Evolutionary conservation across 2,329 filamentous ascomycete species (phyloP).

Genomic region (Penicillium sp.): DNA sequence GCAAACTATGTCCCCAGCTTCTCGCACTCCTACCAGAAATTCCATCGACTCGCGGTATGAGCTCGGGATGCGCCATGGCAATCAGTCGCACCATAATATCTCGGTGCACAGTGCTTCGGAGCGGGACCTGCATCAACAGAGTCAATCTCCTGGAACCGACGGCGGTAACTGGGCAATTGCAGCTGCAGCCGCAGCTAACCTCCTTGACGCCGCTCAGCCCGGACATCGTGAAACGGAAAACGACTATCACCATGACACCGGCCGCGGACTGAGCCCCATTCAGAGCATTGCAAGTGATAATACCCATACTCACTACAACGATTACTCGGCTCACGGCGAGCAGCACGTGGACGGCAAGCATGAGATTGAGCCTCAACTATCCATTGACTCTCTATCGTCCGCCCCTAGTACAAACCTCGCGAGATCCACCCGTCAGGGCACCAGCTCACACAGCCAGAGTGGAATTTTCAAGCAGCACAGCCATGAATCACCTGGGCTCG

Average conservation of each 20-base stretch:
- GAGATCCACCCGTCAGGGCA: constrained; percentile 52
- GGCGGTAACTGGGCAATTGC: constrained; percentile 39
- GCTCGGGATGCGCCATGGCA: constrained; percentile 65
- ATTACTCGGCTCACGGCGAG: constrained; percentile 7
- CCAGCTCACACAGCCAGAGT: constrained; percentile 50
- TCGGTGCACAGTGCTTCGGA: constrained; percentile 46
- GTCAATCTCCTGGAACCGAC: constrained; percentile 28
- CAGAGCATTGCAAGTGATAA: constrained; percentile 88
- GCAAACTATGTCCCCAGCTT: constrained; percentile 56
- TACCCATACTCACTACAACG: constrained; percentile 56
- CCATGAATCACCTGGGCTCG: constrained; percentile 33
- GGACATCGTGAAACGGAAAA: constrained; percentile 51
- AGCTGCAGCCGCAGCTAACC: constrained; percentile 37
- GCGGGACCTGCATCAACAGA: constrained; percentile 43
- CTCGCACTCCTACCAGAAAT: constrained; percentile 59
- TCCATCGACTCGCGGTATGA: constrained; percentile 47
- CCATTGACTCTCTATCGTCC: constrained; percentile 58
- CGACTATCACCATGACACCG: constrained; percentile 58
- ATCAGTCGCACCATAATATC: constrained; percentile 52
- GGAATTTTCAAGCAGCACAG: constrained; percentile 48
- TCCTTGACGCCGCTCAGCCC: constrained; percentile 36
- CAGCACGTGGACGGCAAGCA: constrained; percentile 54
- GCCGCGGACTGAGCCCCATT: constrained; percentile 78
- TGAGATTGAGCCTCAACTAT: constrained; percentile 46
- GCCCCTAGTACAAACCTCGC: constrained; percentile 58